Conservation (phyloP, 345 rosid genomes). For the Erucastrum elatum region DNA sequence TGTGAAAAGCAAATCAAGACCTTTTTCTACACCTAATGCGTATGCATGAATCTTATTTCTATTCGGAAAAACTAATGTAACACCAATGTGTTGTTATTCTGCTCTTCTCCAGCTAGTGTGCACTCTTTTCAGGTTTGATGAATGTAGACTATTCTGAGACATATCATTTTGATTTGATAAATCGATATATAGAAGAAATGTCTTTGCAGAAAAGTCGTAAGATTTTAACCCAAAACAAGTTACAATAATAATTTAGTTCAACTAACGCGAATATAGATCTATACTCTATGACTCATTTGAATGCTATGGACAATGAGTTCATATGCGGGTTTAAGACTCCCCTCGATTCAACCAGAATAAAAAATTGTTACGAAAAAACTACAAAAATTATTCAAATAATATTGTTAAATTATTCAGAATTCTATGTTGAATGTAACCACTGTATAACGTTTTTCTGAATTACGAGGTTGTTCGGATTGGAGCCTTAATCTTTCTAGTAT, state of each 20-base stretch:
- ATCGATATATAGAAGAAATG: neutral
- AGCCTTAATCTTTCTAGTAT: too few relatives aligned
- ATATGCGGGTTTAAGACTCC: too few relatives aligned
- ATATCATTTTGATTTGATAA: neutral
- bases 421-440: neutral
- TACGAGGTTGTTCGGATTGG: too few relatives aligned
- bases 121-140: neutral
- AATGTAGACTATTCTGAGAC: neutral
- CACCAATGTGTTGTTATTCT: neutral
- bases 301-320: too few relatives aligned
- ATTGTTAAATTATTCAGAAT: neutral
- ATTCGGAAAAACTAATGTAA: neutral
- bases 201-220: neutral
- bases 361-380: too few relatives aligned
- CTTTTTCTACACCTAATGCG: constrained; percentile 6
- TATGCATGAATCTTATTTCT: constrained; percentile 17
- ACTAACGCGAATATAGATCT: too few relatives aligned
- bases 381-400: neutral
- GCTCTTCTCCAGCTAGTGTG: neutral
- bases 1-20: constrained; percentile 12
- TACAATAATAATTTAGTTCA: too few relatives aligned
- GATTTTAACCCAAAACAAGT: neutral
- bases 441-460: too few relatives aligned
- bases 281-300: too few relatives aligned
- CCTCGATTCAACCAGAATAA: too few relatives aligned